Percentiles rank a stretch among this genome's conserved stretches.
Conservation (phyloP, 176 grass and related monocot genomes). For the Ananas comosus region DNA sequence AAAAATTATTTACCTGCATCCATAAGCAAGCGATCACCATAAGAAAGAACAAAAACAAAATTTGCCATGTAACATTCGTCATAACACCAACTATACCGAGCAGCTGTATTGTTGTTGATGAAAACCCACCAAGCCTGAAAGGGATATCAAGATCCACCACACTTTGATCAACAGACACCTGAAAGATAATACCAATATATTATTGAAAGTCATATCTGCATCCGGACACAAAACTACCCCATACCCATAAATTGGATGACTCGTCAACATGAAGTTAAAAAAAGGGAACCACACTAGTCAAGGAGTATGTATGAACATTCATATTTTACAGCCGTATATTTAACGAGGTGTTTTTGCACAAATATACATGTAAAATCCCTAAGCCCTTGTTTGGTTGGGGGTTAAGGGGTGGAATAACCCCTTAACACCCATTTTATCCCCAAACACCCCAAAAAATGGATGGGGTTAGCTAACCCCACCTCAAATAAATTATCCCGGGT, state of each 20-base stretch:
- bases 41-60: conserved; percentile 79
- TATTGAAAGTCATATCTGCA: conserved; percentile 3
- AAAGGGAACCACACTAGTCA: no score
- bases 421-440: no score
- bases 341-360: no score
- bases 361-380: neutral
- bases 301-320: no score
- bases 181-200: conserved; percentile 31
- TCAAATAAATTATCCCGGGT: no score
- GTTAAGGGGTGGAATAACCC: no score
- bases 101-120: conserved; percentile 96
- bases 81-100: conserved; percentile 90
- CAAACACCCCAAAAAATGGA: no score
- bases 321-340: no score
- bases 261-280: no score
- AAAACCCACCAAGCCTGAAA: conserved; percentile 91
- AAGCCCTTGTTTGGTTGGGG: no score
- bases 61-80: conserved; percentile 96
- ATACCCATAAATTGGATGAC: no score
- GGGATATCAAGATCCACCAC: conserved; percentile 96
- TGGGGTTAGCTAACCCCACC: no score
- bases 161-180: conserved; percentile 99
- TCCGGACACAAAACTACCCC: neutral
- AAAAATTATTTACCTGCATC: conserved; percentile 67
- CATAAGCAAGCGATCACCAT: conserved; percentile 85